Percentiles rank a stretch among this genome's conserved stretches.
These are phyloP conservation scores for Strigomonas oncopelti DNA, from an alignment of 208 protist genomes.

Conservation along the genomic window DNA sequence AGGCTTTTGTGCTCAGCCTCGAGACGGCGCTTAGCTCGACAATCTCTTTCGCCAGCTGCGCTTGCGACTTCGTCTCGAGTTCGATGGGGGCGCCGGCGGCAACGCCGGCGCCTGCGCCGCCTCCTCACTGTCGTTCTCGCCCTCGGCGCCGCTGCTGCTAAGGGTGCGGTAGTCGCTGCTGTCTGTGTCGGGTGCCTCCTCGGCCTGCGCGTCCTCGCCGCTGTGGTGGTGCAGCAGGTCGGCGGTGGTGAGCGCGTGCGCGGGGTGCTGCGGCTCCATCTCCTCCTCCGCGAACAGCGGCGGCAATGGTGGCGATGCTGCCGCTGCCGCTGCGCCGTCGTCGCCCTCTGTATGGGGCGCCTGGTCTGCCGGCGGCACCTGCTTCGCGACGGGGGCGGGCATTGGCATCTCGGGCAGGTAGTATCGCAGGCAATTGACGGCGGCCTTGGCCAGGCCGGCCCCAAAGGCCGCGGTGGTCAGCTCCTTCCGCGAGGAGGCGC, in stretches of 20 bases:
- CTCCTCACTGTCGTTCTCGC: conserved; percentile 8
- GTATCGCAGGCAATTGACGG: conserved; percentile 48
- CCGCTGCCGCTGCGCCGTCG: too few relatives aligned
- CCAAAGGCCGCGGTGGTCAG: conserved; percentile 49
- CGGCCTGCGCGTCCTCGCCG: conserved; percentile 14
- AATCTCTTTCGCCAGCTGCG: conserved; percentile 7
- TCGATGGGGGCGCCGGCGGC: conserved; percentile 1
- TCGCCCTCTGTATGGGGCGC: neutral
- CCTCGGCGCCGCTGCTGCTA: neutral
- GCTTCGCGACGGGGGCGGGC: neutral
- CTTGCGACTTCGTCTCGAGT: conserved; percentile 5
- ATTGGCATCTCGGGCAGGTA: conserved; percentile 35
- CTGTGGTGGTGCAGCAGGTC: conserved; percentile 22
- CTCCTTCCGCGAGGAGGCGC: conserved; percentile 35
- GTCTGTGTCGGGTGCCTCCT: conserved; percentile 3
- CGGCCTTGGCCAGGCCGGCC: conserved; percentile 42
- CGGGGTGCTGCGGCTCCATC: neutral
- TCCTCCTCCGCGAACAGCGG: neutral
- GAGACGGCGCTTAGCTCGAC: conserved; percentile 15
- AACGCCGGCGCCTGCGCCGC: neutral
- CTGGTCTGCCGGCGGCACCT: neutral
- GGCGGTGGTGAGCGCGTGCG: neutral
- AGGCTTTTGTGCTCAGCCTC: conserved; percentile 37
- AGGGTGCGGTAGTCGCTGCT: neutral
- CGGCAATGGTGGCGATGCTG: neutral